phyloP scores from a whole-genome alignment of 169 alveolate genomes.

The Cryptosporidium ubiquitum region DNA sequence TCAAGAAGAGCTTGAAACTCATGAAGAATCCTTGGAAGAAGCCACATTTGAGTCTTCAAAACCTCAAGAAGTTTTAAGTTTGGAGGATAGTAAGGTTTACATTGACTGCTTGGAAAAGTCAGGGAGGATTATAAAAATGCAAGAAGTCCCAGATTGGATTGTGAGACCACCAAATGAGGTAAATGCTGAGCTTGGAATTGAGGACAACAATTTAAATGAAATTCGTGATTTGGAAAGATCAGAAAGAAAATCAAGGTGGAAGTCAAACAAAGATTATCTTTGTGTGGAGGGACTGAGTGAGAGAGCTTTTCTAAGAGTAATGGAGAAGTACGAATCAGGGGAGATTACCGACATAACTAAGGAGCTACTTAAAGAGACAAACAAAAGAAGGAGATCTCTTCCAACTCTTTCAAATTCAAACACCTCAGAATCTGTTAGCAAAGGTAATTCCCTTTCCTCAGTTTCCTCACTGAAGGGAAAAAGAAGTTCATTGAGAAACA shows the following conservation, averaged over 20 bases:
- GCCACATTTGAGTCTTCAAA: not conserved
- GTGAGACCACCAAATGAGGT: conserved; percentile 69
- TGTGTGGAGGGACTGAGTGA: conserved; percentile 69
- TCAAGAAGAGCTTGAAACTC: not conserved
- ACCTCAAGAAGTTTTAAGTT: not conserved
- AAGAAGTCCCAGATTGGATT: conserved; percentile 68
- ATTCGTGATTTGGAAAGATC: conserved; percentile 25
- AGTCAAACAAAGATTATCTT: conserved; percentile 44
- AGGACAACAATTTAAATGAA: not conserved
- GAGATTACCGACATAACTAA: conserved; percentile 33
- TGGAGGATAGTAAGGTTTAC: conserved; percentile 33
- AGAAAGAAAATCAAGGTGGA: conserved; percentile 57
- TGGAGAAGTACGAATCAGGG: conserved; percentile 57
- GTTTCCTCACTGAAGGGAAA: not conserved
- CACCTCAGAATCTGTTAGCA: not conserved
- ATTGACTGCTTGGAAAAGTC: conserved; percentile 40
- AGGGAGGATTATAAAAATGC: conserved; percentile 36
- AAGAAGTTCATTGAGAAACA: conserved; percentile 8
- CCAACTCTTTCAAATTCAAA: not conserved
- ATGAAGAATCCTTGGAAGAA: conserved; percentile 11
- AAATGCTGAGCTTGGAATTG: conserved; percentile 64
- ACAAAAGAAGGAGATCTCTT: conserved; percentile 26
- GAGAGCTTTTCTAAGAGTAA: conserved; percentile 40
- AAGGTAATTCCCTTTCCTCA: not conserved
- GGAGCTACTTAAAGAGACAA: conserved; percentile 34